Conservation (phyloP, 2,329 filamentous ascomycete species). For the Colletotrichum eremochloae region DNA sequence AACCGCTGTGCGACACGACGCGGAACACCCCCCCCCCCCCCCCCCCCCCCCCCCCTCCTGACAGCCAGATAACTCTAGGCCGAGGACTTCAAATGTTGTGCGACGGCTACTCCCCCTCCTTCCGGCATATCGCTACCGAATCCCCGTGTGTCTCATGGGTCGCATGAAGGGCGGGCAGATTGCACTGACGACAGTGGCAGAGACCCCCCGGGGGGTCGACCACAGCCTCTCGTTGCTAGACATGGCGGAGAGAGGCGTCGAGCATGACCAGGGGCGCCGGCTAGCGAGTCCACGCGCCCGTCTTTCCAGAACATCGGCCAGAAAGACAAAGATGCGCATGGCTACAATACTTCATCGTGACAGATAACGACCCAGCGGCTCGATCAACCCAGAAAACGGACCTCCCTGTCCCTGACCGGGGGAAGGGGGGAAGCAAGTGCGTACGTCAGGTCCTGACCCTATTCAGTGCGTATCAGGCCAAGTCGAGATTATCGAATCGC, state of each 20-base stretch:
- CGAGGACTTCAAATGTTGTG: constrained; percentile 7
- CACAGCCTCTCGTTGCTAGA: not conserved
- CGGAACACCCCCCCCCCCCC: too few species aligned
- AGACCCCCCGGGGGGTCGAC: not conserved
- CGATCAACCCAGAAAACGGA: constrained; percentile 2
- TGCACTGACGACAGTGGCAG: constrained; percentile 27
- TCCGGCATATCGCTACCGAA: constrained; percentile 25
- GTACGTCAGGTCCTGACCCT: constrained; percentile 18
- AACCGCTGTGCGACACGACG: not conserved
- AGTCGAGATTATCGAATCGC: not conserved
- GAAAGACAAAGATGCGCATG: not conserved
- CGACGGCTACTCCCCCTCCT: not conserved
- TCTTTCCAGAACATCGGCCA: constrained; percentile 12
- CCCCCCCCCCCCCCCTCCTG: not conserved
- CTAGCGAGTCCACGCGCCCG: not conserved
- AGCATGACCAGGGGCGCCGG: not conserved
- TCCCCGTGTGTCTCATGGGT: not conserved
- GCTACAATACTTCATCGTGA: constrained; percentile 1
- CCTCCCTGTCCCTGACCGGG: not conserved
- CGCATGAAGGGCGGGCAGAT: not conserved
- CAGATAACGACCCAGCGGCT: not conserved
- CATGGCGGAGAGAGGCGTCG: constrained; percentile 1
- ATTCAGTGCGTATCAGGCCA: not conserved
- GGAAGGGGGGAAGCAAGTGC: not conserved
- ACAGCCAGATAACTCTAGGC: not conserved